Percentiles rank a stretch among this genome's conserved stretches.
These are phyloP conservation scores for Centella asiatica DNA, from an alignment of 129 eudicot species.

Conservation along the genomic window DNA sequence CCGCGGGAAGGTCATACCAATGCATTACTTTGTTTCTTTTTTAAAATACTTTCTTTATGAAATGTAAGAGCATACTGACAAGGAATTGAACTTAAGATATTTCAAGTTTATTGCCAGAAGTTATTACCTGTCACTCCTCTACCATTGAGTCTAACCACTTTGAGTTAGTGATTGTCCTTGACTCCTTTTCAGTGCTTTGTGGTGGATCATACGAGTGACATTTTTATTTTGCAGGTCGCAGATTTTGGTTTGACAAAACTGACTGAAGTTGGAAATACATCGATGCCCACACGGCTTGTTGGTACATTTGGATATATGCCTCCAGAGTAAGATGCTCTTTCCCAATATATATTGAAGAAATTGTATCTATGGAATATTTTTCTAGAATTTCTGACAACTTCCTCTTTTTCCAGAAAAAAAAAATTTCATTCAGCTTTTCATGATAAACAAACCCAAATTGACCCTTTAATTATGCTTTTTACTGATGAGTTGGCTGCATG, in stretches of 20 bases:
- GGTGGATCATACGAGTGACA: slow-evolving; percentile 6
- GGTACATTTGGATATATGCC: slow-evolving; percentile 99
- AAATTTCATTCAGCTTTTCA: too few relatives aligned
- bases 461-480: too few relatives aligned
- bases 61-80: neutral
- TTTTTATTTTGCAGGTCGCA: slow-evolving; percentile 60
- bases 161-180: neutral
- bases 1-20: slow-evolving; percentile 62
- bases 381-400: neutral
- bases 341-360: slow-evolving; percentile 1
- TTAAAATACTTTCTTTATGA: too few relatives aligned
- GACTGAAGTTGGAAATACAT: slow-evolving; percentile 72
- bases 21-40: neutral
- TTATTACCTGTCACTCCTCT: neutral
- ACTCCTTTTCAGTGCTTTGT: neutral
- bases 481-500: too few relatives aligned
- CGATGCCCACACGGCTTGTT: slow-evolving; percentile 77
- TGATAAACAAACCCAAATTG: too few relatives aligned
- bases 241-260: slow-evolving; percentile 93
- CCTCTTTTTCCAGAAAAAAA: too few relatives aligned
- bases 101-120: neutral
- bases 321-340: slow-evolving; percentile 63
- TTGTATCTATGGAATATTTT: neutral
- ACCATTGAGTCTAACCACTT: neutral
- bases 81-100: neutral